These are phyloP conservation scores for Stemphylium beticola DNA, from an alignment of 2,329 filamentous ascomycete species.

Conservation along the genomic window DNA sequence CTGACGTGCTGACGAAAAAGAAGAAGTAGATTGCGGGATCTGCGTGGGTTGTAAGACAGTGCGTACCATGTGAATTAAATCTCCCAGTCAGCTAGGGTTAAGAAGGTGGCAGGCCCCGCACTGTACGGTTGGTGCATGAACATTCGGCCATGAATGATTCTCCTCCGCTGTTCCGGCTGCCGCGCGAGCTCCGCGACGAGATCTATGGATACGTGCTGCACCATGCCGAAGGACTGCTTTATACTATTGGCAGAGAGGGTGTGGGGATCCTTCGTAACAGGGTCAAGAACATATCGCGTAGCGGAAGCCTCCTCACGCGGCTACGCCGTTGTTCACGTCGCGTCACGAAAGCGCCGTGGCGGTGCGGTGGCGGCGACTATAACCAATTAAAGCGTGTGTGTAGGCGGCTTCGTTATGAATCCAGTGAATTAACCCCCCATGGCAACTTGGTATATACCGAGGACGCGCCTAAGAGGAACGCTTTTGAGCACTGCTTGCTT, in stretches of 20 bases:
- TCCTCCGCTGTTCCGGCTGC: background rate
- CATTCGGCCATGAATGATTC: too few species aligned
- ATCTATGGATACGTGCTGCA: background rate
- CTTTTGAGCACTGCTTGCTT: background rate
- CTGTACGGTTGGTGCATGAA: too few species aligned
- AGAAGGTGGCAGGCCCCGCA: too few species aligned
- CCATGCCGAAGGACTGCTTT: background rate
- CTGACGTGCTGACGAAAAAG: too few species aligned
- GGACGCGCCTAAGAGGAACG: background rate
- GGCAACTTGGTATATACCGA: background rate
- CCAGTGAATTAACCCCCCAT: background rate
- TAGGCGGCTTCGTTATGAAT: background rate
- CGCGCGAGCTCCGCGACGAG: slow-evolving; percentile 3
- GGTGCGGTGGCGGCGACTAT: background rate
- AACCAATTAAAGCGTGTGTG: background rate
- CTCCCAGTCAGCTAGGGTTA: too few species aligned
- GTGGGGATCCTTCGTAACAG: background rate
- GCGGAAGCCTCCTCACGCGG: background rate
- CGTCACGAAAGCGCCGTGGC: background rate
- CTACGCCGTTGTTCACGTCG: background rate
- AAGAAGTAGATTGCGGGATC: too few species aligned
- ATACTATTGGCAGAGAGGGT: background rate
- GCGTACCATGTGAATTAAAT: too few species aligned
- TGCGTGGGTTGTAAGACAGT: too few species aligned
- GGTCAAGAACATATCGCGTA: background rate